Base-by-base conservation (phyloP, 2,329 filamentous ascomycete genomes). In the Rhynchosporium agropyri region DNA sequence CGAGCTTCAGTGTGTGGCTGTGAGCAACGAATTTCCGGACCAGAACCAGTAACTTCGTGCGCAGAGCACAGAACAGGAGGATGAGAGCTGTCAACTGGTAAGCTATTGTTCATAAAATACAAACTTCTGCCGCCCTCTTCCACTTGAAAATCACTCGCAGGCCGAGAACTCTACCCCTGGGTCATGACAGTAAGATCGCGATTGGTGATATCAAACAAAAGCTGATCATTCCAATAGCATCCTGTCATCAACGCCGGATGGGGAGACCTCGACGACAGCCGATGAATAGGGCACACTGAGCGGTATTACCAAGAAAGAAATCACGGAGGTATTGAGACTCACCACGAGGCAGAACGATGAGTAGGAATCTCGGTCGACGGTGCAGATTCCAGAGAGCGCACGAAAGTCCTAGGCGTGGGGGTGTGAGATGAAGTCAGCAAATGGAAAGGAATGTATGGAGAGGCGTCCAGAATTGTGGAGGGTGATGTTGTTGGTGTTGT, bases 381-480 rank as follows among this genome's bases (percentile, higher is more conserved):
- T 2, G 36, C 36, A 40, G 20, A 38, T 54, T 33, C 33, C 33
- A 54, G 51, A 54, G 3, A 1, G 51, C 36, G 51, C 51, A 26
- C 20, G 36, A 20, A 42, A 9, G 51, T 54, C 20, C 9, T 54
- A 13, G 51, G 13, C 51, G 38, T 54, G 20, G 20, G 12, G 51
- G 51, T n/a, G 20, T 42, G 20, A 6, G 51, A 54, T 13, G 51
- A 20, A 28, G 20, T 26, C 51, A 54, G 51, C 51, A 54, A 54
- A 54, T 54, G 51, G 51, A 40, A 54, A 54, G 51, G 51, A 54
- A 54, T 54, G 51, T 54, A 54, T 54, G 38, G 20, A 54, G 51
- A 54, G 51, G 12, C 51, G 51, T 54, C 51, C 51, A 54, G 51
- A 54, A 54, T 54, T 54, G 51, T 54, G 51, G 51, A 54, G 51